Evolutionary conservation across 202 grass and related monocot genomes (phyloP).

Genomic region (Panicum hallii): DNA sequence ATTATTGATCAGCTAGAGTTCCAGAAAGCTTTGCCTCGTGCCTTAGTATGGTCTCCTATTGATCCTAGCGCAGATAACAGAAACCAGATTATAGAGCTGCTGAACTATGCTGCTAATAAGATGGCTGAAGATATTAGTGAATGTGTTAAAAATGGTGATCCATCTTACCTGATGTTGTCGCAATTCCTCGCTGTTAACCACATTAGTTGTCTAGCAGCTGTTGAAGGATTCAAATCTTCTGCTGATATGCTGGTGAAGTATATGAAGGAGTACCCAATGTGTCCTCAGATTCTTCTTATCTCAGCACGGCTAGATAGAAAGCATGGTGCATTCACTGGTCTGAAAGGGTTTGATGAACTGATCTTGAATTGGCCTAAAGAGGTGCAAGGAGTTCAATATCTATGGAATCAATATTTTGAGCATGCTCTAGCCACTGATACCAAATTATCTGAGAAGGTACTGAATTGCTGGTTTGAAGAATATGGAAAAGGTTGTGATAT

Average conservation of each 20-base stretch:
- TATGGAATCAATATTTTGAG: conserved; percentile 90
- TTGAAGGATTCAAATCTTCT: conserved; percentile 67
- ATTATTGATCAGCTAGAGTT: conserved; percentile 69
- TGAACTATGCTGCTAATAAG: conserved; percentile 69
- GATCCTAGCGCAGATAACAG: conserved; percentile 57
- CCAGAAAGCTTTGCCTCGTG: conserved; percentile 62
- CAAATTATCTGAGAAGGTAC: conserved; percentile 68
- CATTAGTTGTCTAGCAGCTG: conserved; percentile 62
- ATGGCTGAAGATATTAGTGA: conserved; percentile 70
- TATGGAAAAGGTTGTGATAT: conserved; percentile 53
- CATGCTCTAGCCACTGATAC: conserved; percentile 64
- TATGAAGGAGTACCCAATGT: conserved; percentile 79
- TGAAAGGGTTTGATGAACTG: conserved; percentile 75
- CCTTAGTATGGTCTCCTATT: conserved; percentile 72
- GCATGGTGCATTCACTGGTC: conserved; percentile 42
- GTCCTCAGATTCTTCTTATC: conserved; percentile 73
- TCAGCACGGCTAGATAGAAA: conserved; percentile 62
- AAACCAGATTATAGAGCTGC: conserved; percentile 56
- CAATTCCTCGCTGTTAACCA: conserved; percentile 88
- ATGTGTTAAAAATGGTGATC: conserved; percentile 60
- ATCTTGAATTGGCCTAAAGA: conserved; percentile 78
- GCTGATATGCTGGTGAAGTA: conserved; percentile 80
- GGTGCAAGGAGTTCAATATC: conserved; percentile 78
- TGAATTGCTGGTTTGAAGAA: conserved; percentile 68
- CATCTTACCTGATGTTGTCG: conserved; percentile 66